Evolutionary conservation across 805 yeast genomes (phyloP), one percentile per base, ranked within the genome.

Genomic region (Sungouiozyma ichnusensis): DNA sequence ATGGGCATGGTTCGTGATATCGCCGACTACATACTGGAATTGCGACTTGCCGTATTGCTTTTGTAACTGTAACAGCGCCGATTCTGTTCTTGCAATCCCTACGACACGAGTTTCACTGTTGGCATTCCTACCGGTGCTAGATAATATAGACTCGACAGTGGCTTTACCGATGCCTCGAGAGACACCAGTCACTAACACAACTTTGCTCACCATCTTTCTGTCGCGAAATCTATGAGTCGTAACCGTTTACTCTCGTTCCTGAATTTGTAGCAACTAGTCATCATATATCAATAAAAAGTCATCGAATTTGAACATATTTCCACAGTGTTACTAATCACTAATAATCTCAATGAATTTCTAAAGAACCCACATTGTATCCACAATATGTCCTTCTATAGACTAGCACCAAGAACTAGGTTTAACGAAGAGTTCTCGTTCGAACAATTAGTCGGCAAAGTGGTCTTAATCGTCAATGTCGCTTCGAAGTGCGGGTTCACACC

Each of bases 391-490:
- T 24, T 24, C 29, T 24, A 24, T 11, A 24, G 11, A 11, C 29
- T 24, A 11, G 29, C 29, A 7, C 29, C 29, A 11, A 24, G 11
- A 11, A 24, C 29, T 24, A 6, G 29, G 29, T 24, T 24, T 11
- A 24, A 81, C 20, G 57, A 77, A 44, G 72, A 72, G 4, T 79
- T 69, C 58, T 73, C 81, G 20, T 79, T 87, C 52, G 49, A 62
- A 36, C 66, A 76, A 45, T 68, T 85, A 44, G 71, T 76, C 58
- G 94, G 90, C 34, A 84, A 87, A 63, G 90, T 81, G 20, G 92
- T 88, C 3, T 63, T 87, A 35, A 71, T 88, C 38, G 95, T 85
- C 36, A 87, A 88, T 60, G 90, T 85, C 8, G 97, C 97, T 3
- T 81, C 94, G 48, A 81, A 82, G 62, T 85, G 94, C 59, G 80